A percentile compares a stretch with the other conserved stretches of the same genome.
Evolutionary conservation across 345 rosid species (phyloP).

Genomic region (Viola odorata): DNA sequence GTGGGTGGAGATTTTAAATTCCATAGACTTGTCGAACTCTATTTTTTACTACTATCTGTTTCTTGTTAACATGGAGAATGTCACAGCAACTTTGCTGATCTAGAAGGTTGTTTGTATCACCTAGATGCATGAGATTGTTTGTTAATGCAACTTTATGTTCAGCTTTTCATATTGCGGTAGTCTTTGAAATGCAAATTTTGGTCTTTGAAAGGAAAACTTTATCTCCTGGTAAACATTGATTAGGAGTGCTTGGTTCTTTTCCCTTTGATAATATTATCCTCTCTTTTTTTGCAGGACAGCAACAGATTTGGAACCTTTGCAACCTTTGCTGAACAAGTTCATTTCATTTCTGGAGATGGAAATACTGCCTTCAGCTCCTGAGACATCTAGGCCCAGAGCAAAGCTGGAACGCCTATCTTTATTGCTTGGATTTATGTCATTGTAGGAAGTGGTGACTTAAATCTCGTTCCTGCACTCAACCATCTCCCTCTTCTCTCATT

Average conservation of each 20-base stretch:
- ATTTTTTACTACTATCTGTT: too few relatives aligned
- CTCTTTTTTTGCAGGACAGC: slow-evolving; percentile 57
- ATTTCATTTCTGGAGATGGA: slow-evolving; percentile 78
- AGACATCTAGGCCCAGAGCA: slow-evolving; percentile 61
- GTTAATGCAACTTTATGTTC: neutral
- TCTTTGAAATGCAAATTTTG: neutral
- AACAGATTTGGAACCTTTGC: slow-evolving; percentile 84
- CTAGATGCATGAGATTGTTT: neutral
- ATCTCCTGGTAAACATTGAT: neutral
- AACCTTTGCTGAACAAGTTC: slow-evolving; percentile 76
- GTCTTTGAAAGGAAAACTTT: neutral
- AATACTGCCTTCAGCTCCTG: slow-evolving; percentile 49
- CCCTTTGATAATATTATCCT: slow-evolving; percentile 14
- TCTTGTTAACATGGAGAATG: too few relatives aligned
- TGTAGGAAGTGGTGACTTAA: slow-evolving; percentile 48
- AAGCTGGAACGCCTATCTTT: slow-evolving; percentile 62
- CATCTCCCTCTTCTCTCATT: slow-evolving; percentile 8
- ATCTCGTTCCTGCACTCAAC: slow-evolving; percentile 13
- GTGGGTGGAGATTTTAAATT: too few relatives aligned
- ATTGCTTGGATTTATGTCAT: slow-evolving; percentile 93
- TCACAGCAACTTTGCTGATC: too few relatives aligned
- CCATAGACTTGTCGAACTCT: too few relatives aligned
- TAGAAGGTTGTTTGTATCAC: neutral
- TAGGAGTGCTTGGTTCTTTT: neutral
- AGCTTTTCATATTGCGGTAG: neutral